Evolutionary conservation across 805 yeast species (phyloP), one percentile per base, ranked within the genome.

Genomic region (Yamadazyma sp.): DNA sequence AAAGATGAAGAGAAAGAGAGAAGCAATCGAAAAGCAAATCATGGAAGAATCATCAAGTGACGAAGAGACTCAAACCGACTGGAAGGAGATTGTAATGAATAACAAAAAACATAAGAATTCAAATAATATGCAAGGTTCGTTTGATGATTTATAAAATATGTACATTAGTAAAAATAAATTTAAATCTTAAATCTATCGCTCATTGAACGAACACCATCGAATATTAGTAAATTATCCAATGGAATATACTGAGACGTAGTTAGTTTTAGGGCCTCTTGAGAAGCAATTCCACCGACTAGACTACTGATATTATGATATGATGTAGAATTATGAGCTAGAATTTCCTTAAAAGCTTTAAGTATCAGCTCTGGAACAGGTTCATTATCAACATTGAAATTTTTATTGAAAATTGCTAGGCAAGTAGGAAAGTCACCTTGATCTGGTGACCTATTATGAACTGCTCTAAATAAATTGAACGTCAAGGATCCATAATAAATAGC

Each of bases 221-320:
- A 88, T 0, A 82, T 69, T 36, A 82, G 63, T 7, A 80, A 60
- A 47, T 86, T 84, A 44, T 81, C 80, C 27, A 87, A 49, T 1
- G 97, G 94, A 4, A 82, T 69, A 47, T 86, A 88, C 56, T 91
- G 98, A 23, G 75, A 73, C 2, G 95, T 86, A 16, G 85, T 50
- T 28, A 78, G 52, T 59, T 93, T 91, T 33, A 86, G 66, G 4
- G 76, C 78, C 53, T 91, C 98, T 53, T 91, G 96, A 3, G 87
- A 81, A 0, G 78, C 88, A 9, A 89, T 64, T 0, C 96, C 98
- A 2, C 96, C 98, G 45, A 86, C 63, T 3, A 86, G 57, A 4
- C 95, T 70, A 14, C 82, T 62, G 11, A 77, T 69, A 47, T 82
- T 82, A 42, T 77, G 80, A 32, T 80, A 53, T 39, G 70, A 75